Conservation (phyloP, 116 monocot genomes). For the Dioscorea cayenensis region DNA sequence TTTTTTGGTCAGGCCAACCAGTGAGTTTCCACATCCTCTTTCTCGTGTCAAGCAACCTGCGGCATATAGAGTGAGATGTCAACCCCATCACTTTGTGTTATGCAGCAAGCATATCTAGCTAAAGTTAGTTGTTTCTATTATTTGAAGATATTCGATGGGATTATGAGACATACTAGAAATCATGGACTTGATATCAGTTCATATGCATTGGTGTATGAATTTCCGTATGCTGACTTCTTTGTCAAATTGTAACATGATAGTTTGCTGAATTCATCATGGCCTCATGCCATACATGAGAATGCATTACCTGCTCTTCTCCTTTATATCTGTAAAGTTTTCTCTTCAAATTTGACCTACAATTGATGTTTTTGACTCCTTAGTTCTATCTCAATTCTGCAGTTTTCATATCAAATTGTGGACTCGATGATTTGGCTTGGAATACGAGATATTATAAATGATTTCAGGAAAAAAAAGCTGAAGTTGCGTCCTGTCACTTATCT, state of each 20-base stretch:
- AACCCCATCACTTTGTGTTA: background rate
- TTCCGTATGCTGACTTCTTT: background rate
- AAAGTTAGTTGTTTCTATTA: background rate
- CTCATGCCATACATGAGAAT: background rate
- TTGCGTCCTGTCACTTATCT: constrained; percentile 95
- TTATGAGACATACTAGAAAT: too few species aligned
- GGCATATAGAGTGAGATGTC: constrained; percentile 72
- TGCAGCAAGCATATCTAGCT: background rate
- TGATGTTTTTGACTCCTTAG: background rate
- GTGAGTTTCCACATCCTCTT: constrained; percentile 98
- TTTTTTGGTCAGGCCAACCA: constrained; percentile 64
- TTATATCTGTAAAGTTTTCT: background rate
- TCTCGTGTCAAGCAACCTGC: constrained; percentile 90
- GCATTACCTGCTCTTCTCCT: background rate
- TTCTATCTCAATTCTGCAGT: constrained; percentile 34
- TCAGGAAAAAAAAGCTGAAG: constrained; percentile 88
- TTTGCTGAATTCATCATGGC: background rate
- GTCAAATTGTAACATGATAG: background rate
- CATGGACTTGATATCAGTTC: background rate
- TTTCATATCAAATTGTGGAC: constrained; percentile 98
- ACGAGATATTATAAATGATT: constrained; percentile 95
- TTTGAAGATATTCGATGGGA: background rate
- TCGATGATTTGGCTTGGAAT: constrained; percentile 99
- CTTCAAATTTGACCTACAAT: background rate
- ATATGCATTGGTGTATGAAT: background rate